Percentiles rank a stretch among this genome's conserved stretches.
Conservation (phyloP, 306 rosid genomes). For the Sechiopsis laciniata region DNA sequence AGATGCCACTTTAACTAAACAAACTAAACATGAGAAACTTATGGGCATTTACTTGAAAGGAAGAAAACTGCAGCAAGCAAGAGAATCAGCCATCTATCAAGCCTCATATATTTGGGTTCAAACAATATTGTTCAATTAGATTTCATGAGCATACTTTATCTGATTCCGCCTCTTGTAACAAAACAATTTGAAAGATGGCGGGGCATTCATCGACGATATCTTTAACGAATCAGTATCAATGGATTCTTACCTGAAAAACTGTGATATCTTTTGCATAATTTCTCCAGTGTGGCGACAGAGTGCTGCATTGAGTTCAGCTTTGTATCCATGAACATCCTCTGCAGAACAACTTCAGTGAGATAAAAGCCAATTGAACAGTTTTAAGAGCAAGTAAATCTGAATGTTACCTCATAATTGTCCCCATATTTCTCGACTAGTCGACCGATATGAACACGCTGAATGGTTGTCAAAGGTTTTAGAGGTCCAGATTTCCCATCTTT, state of each 20-base stretch:
- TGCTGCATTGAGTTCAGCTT: conserved; percentile 85
- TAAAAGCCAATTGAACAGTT: background rate
- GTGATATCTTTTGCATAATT: conserved; percentile 58
- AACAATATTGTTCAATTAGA: background rate
- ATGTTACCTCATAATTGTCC: conserved; percentile 53
- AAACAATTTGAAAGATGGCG: conserved; percentile 10
- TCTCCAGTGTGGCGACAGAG: conserved; percentile 69
- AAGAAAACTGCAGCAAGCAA: background rate
- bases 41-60: background rate
- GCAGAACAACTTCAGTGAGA: conserved; percentile 26
- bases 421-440: conserved; percentile 62
- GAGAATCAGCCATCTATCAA: background rate
- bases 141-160: conserved; percentile 4
- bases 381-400: background rate
- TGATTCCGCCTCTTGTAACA: background rate
- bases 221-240: conserved; percentile 37
- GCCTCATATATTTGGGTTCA: background rate
- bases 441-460: conserved; percentile 61
- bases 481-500: conserved; percentile 66
- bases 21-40: background rate
- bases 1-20: background rate
- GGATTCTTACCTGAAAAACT: conserved; percentile 42
- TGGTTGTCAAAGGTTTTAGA: conserved; percentile 61
- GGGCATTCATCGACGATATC: background rate
- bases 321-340: conserved; percentile 82